phyloP scores from a whole-genome alignment of 2,329 filamentous ascomycete genomes.

The Verticillium alfalfae region DNA sequence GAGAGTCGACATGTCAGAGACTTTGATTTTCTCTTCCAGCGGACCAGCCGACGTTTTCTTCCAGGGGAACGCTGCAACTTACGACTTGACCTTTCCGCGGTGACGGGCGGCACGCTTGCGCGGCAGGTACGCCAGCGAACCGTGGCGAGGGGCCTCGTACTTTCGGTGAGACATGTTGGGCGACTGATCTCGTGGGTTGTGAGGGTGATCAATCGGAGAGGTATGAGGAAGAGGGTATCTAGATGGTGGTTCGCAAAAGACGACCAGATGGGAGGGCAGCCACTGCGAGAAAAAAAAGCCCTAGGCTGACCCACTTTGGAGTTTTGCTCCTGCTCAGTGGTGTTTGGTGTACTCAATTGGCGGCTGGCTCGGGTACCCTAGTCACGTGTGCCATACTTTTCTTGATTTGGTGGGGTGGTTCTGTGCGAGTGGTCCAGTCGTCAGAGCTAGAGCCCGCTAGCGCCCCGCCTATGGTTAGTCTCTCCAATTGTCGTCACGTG shows the following conservation, averaged over 20 bases:
- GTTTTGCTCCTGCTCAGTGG: not conserved
- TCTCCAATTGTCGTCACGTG: no score
- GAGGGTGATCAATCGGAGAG: constrained; percentile 3
- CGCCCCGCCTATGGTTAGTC: no score
- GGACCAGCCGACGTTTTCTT: not conserved
- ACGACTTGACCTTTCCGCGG: constrained; percentile 98
- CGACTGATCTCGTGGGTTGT: constrained; percentile 8
- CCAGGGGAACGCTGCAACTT: constrained; percentile 35
- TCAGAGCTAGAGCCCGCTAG: no score
- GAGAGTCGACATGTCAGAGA: constrained; percentile 17
- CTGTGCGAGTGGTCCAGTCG: no score
- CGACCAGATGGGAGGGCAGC: not conserved
- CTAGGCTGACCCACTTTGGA: not conserved
- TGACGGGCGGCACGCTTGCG: constrained; percentile 92
- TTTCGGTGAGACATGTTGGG: constrained; percentile 25
- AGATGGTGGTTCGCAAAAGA: not conserved
- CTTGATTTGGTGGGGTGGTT: not conserved
- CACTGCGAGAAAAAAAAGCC: constrained; percentile 2
- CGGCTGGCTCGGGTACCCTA: constrained; percentile 1
- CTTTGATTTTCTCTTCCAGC: constrained; percentile 10
- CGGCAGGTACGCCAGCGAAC: constrained; percentile 82
- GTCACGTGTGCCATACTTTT: constrained; percentile 2
- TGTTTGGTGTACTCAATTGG: not conserved
- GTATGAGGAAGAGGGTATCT: not conserved
- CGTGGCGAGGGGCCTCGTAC: constrained; percentile 87